phyloP scores from a whole-genome alignment of 1,284 basidiomycete genomes.

The Sanghuangporus sanghuang region DNA sequence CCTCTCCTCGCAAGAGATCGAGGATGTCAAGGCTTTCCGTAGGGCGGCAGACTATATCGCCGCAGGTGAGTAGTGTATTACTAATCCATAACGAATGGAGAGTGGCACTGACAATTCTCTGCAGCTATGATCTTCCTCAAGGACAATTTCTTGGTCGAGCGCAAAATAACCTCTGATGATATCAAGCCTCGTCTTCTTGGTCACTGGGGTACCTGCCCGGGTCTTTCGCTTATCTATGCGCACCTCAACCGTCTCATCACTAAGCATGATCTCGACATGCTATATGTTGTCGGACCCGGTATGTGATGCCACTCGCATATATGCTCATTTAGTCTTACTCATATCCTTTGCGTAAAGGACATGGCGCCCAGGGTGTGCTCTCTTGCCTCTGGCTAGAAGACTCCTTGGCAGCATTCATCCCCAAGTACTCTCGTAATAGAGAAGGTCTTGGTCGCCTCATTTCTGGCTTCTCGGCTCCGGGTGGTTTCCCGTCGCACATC shows the following conservation, averaged over 20 bases:
- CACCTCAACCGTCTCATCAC: slow-evolving; percentile 75
- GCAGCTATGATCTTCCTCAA: slow-evolving; percentile 79
- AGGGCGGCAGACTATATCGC: slow-evolving; percentile 62
- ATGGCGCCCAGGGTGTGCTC: slow-evolving; percentile 79
- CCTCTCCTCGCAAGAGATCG: slow-evolving; percentile 44
- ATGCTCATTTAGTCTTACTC: neutral
- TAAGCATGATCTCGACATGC: slow-evolving; percentile 50
- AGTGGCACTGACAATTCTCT: neutral
- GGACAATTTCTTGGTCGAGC: slow-evolving; percentile 64
- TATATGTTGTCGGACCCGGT: slow-evolving; percentile 74
- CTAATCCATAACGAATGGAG: neutral
- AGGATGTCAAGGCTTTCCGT: slow-evolving; percentile 47
- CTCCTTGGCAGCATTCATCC: slow-evolving; percentile 68
- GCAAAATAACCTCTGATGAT: slow-evolving; percentile 54
- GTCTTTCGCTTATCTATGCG: slow-evolving; percentile 73
- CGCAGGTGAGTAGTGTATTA: slow-evolving; percentile 42
- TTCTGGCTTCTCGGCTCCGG: slow-evolving; percentile 57
- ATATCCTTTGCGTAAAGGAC: slow-evolving; percentile 36
- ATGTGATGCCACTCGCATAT: slow-evolving; percentile 16
- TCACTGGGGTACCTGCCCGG: slow-evolving; percentile 76
- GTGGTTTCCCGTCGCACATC: slow-evolving; percentile 61
- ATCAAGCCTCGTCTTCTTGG: slow-evolving; percentile 78
- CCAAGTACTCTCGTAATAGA: slow-evolving; percentile 61
- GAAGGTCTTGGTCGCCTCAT: slow-evolving; percentile 64
- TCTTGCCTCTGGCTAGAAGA: slow-evolving; percentile 81